A percentile compares a stretch with the other conserved stretches of the same genome.
Conservation (phyloP, 1,139 yeast genomes). For the Kodamaea ohmeri region DNA sequence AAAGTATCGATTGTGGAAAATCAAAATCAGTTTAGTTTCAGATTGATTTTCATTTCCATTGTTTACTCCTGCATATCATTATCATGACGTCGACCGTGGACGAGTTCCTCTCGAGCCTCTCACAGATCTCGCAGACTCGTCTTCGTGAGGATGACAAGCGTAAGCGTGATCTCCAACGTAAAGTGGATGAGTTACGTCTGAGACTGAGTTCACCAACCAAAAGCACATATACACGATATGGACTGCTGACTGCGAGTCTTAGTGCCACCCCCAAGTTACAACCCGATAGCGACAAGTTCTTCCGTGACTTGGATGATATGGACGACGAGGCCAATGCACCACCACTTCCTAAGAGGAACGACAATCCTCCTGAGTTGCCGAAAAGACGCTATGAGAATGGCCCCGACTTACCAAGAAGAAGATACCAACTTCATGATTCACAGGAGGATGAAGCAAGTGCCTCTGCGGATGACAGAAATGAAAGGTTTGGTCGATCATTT, state of each 20-base stretch:
- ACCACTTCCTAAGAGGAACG: slow-evolving; percentile 17
- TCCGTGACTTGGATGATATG: slow-evolving; percentile 10
- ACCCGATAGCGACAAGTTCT: slow-evolving; percentile 12
- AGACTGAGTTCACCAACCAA: slow-evolving; percentile 28
- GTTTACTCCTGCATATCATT: background rate
- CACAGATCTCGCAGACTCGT: slow-evolving; percentile 33
- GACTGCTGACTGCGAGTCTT: slow-evolving; percentile 1
- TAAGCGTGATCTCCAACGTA: slow-evolving; percentile 31
- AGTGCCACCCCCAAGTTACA: slow-evolving; percentile 17
- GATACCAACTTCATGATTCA: too few species aligned
- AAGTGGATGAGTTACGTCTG: slow-evolving; percentile 30
- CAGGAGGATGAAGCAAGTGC: too few species aligned
- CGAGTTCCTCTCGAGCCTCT: slow-evolving; percentile 33
- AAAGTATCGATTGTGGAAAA: too few species aligned
- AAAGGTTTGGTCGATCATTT: background rate
- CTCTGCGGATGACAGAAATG: slow-evolving; percentile 11
- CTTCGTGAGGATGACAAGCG: slow-evolving; percentile 33
- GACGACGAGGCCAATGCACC: slow-evolving; percentile 15
- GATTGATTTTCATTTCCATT: background rate
- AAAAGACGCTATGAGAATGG: slow-evolving; percentile 12
- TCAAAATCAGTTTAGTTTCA: too few species aligned
- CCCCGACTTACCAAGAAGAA: slow-evolving; percentile 7
- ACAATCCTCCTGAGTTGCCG: slow-evolving; percentile 13
- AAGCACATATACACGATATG: slow-evolving; percentile 4
- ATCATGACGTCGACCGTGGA: slow-evolving; percentile 21